Base-by-base conservation (phyloP, 805 yeast species). In the Wickerhamiella sorbophila region DNA sequence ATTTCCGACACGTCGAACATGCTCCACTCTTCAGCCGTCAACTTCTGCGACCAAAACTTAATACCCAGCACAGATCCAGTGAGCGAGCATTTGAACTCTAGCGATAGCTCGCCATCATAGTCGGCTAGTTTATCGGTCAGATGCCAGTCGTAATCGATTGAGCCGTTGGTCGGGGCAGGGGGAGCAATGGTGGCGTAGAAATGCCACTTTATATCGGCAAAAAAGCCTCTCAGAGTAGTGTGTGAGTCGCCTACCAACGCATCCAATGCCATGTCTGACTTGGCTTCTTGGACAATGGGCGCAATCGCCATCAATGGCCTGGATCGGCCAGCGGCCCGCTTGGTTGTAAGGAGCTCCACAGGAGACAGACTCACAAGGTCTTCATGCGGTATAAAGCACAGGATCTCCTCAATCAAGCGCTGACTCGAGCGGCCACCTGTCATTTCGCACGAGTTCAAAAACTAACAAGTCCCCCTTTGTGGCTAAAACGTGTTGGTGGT, bases 1-100 rank as follows among this genome's bases (percentile, higher is more conserved):
- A 85, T 78, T 14, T 64, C 64, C 1, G 64, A 70, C 3, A 62
- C 59, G 26, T 72, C 71, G 47, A 71, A 70, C 12, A 70, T 66
- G 3, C 53, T 54, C 27, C 72, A 57, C 39, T 78, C 79, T 1
- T 63, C 66, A 1, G 49, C 47, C 4, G 63, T 47, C 46, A 84
- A 70, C 46, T 52, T 58, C 2, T 61, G 57, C 12, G 52, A 47
- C 15, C 48, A 42, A 2, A 55, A 26, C 19, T 41, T 40, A 12
- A 59, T 20, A 1, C 24, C 39, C 24, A 56, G 48, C 33, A 24
- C 31, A 17, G 48, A 43, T 31, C 44, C 47, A 6, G 58, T 51
- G 15, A 32, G 24, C 4, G 40, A 38, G 46, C 61, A 59, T n/a
- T 21, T 39, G 33, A 32, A 39, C 6, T 17, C 22, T 5, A 33